A percentile compares a stretch with the other conserved stretches of the same genome.
Evolutionary conservation across 768 basidiomycete genomes (phyloP).

Genomic region (Phylloporus arenicola): DNA sequence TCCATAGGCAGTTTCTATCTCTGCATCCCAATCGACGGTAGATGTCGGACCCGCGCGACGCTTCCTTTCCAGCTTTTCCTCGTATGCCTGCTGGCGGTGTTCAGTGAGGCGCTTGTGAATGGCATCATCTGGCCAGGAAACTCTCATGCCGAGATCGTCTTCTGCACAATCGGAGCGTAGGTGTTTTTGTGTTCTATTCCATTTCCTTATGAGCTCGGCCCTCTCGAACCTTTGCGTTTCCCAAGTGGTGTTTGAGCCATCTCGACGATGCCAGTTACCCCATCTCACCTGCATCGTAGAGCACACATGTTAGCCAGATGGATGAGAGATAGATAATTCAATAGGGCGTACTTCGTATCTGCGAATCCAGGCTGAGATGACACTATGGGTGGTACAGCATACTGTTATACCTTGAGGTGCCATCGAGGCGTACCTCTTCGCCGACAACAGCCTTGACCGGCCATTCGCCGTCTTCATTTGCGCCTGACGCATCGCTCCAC

Average conservation of each 20-base stretch:
- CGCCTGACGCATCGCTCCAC: slow-evolving; percentile 31
- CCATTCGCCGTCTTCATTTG: slow-evolving; percentile 29
- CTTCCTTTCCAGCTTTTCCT: slow-evolving; percentile 36
- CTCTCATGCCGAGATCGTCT: slow-evolving; percentile 33
- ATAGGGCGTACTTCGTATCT: slow-evolving; percentile 29
- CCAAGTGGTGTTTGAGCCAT: slow-evolving; percentile 57
- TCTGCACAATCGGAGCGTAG: slow-evolving; percentile 27
- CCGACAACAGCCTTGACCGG: slow-evolving; percentile 27
- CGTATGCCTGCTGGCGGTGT: slow-evolving; percentile 40
- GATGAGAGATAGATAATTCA: not conserved
- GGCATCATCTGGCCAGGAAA: slow-evolving; percentile 37
- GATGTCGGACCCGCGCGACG: slow-evolving; percentile 3
- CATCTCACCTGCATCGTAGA: slow-evolving; percentile 42
- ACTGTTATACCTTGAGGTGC: slow-evolving; percentile 24
- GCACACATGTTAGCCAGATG: not conserved
- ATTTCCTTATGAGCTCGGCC: slow-evolving; percentile 22
- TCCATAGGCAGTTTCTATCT: slow-evolving; percentile 18
- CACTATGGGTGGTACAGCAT: not conserved
- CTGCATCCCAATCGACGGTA: slow-evolving; percentile 23
- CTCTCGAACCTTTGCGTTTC: slow-evolving; percentile 24
- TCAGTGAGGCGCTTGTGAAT: slow-evolving; percentile 41
- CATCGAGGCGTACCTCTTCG: slow-evolving; percentile 29
- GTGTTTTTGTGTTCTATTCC: slow-evolving; percentile 32
- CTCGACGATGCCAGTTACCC: slow-evolving; percentile 45
- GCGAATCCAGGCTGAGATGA: slow-evolving; percentile 7